Evolutionary conservation across 345 rosid genomes (phyloP).

Genomic region (Eucalyptus sp.): DNA sequence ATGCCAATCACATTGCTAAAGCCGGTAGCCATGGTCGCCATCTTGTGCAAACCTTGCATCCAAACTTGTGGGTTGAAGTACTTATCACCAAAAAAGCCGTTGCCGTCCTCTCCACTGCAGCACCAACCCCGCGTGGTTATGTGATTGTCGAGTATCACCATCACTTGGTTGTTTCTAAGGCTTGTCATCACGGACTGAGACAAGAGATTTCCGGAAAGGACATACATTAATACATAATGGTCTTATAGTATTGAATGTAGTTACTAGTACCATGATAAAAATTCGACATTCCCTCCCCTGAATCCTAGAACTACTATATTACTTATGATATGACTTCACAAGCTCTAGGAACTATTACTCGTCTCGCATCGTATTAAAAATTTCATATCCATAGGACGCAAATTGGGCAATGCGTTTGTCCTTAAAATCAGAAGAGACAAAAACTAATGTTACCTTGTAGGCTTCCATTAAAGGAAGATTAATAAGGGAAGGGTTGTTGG

Average conservation of each 20-base stretch:
- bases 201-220: neutral
- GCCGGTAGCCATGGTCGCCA: constrained; percentile 54
- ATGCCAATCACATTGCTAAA: constrained; percentile 66
- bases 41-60: constrained; percentile 45
- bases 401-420: neutral
- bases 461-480: constrained; percentile 64
- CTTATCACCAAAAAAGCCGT: constrained; percentile 86
- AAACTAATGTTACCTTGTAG: constrained; percentile 37
- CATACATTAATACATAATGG: neutral
- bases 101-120: constrained; percentile 55
- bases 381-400: neutral
- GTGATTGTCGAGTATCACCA: constrained; percentile 91
- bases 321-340: neutral
- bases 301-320: neutral
- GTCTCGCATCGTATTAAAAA: neutral
- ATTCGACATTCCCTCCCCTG: neutral
- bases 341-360: neutral
- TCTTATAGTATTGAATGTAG: neutral
- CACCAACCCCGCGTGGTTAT: constrained; percentile 90
- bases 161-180: constrained; percentile 49
- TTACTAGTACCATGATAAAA: neutral
- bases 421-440: neutral
- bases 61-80: constrained; percentile 61
- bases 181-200: constrained; percentile 54
- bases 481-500: constrained; percentile 68